Base-by-base conservation (phyloP, 345 rosid species). In the Combretum micranthum region DNA sequence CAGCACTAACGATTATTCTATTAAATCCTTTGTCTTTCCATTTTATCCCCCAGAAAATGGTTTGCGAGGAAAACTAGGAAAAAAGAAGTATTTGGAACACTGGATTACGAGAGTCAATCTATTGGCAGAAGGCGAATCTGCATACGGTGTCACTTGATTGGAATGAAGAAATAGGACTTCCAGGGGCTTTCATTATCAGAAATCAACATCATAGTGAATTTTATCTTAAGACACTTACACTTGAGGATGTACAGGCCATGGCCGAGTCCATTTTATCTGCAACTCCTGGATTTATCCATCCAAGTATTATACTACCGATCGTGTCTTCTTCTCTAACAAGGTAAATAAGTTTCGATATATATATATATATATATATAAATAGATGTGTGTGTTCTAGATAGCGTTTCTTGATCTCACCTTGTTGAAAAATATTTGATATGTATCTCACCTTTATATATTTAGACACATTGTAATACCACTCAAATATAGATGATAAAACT, bases 221-320 rank as follows among this genome's bases (percentile, higher is more conserved):
- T 64, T 77, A 70, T 64, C 68, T 77, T 13, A 70, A 56, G 66
- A 73, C 69, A 49, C 50, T 77, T 67, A 68, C 78, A 0, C 74
- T 77, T 12, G 72, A 68, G 44, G 74, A 63, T 44, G 78, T 77
- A 54, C 82, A 11, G 78, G 74, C 13, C 64, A 68, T 42, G 76
- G 76, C 37, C 61, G 63, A 50, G 54, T 71, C 57, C 82, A 67
- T 56, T 77, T 77, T 18, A 70, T 68, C n/a, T 77, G 82, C 82
- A 77, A 77, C 56, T 74, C 82, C 0, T 77, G 82, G 82, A 67
- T 77, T 54, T 77, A 73, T 54, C 78, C 82, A 25, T 52, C 74
- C 21, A 54, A 65, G 37, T 48, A 42, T 14, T 71, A 77, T 23
- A 52, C 47, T n/a, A 55, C 65, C 23, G 72, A 71, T 18, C 79